A percentile compares a stretch with the other conserved stretches of the same genome.
phyloP scores from a whole-genome alignment of 2,329 filamentous ascomycete species.

The Aureobasidium sp. region DNA sequence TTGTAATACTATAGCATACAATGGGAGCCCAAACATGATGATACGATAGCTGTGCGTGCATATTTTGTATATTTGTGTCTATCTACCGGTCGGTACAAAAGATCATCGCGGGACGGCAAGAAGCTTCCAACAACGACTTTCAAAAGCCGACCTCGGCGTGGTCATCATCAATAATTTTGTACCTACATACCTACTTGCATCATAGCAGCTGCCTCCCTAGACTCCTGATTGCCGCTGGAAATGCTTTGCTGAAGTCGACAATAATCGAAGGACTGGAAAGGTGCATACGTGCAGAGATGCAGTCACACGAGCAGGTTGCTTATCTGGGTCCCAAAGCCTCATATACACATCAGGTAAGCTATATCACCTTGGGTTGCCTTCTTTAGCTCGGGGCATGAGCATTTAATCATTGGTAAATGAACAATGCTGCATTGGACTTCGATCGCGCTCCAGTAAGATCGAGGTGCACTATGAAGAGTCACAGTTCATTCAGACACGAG shows the following conservation, averaged over 20 bases:
- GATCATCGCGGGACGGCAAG: conserved; percentile 3
- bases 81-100: background rate
- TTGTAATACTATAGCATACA: conserved; percentile 16
- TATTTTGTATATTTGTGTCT: background rate
- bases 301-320: conserved; percentile 33
- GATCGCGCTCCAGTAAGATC: too few relatives aligned
- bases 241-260: background rate
- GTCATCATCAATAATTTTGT: background rate
- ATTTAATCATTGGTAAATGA: too few relatives aligned
- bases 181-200: background rate
- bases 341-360: conserved; percentile 61
- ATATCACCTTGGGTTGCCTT: conserved; percentile 8
- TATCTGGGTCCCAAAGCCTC: conserved; percentile 60
- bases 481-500: background rate
- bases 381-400: background rate
- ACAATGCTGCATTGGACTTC: background rate
- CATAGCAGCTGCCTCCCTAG: background rate
- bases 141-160: conserved; percentile 8
- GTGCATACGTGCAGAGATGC: conserved; percentile 43
- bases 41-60: background rate
- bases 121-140: background rate
- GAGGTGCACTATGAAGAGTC: background rate
- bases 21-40: conserved; percentile 1
- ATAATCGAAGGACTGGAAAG: background rate
- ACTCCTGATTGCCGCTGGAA: background rate